Percentiles rank a stretch among this genome's conserved stretches.
Evolutionary conservation across 768 basidiomycete species (phyloP).

Genomic region (Rhodosporidiobolus odoratus): DNA sequence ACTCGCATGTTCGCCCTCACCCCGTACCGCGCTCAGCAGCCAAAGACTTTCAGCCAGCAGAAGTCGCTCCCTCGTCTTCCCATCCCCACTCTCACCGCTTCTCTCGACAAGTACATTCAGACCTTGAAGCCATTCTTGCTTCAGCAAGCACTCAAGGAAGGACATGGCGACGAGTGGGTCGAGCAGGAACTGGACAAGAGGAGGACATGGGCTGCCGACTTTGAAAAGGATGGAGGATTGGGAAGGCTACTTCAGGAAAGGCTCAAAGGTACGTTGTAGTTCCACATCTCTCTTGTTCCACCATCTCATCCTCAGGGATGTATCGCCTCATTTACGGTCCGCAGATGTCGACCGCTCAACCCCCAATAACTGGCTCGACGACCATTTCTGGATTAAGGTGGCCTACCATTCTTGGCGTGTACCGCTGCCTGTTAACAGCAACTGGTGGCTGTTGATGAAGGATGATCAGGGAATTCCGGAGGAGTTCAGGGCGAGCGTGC

Average conservation of each 20-base stretch:
- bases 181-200: slow-evolving; percentile 56
- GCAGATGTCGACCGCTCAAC: slow-evolving; percentile 73
- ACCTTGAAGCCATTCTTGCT: slow-evolving; percentile 72
- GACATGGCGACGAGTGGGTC: slow-evolving; percentile 44
- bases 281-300: slow-evolving; percentile 13
- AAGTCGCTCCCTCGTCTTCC: slow-evolving; percentile 64
- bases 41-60: slow-evolving; percentile 46
- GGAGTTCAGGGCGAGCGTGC: slow-evolving; percentile 30
- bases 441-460: slow-evolving; percentile 88
- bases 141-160: slow-evolving; percentile 60
- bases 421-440: slow-evolving; percentile 81
- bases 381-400: slow-evolving; percentile 83
- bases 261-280: slow-evolving; percentile 56
- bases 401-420: slow-evolving; percentile 83
- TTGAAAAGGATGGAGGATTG: slow-evolving; percentile 57
- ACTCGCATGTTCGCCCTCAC: slow-evolving; percentile 44
- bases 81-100: slow-evolving; percentile 68
- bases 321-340: not conserved
- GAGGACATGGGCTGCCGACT: slow-evolving; percentile 61
- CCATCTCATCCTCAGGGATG: too few relatives aligned
- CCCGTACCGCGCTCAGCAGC: slow-evolving; percentile 38
- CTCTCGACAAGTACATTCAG: slow-evolving; percentile 69
- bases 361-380: slow-evolving; percentile 88
- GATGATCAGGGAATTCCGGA: slow-evolving; percentile 65
- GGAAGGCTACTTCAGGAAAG: slow-evolving; percentile 67